Evolutionary conservation across 495 filamentous ascomycete species (phyloP), one percentile per base, ranked within the genome.

Genomic region (Schizothecium vesticola): DNA sequence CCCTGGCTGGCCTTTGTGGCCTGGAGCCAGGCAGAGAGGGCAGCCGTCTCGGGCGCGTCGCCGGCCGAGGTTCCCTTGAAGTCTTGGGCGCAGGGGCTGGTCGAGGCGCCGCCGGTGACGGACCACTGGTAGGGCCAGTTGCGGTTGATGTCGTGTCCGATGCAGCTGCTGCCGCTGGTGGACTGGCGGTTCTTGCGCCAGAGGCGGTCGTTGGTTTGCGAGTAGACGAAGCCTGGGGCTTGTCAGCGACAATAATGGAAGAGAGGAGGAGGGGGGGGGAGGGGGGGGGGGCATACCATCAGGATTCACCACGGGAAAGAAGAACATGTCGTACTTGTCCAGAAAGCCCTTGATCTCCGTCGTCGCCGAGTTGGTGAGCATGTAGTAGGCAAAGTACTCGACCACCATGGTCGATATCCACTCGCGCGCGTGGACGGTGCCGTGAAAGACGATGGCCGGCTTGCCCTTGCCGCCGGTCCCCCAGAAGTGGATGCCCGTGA

Each of bases 141-240:
- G 57, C 86, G 82, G 76, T 89, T 88, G 75, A 87, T 84, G 72
- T 88, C 86, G n/a, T 79, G 80, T n/a, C 86, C 87, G 28, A 87
- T 61, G 68, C 84, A 88, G 25, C 77, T 73, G 63, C 74, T 79
- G 58, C 79, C 80, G 2, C 72, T 63, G 36, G 75, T 79, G 3
- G 73, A 67, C 56, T 87, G 84, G 3, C 87, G 79, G 77, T 89
- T 89, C 74, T 89, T 89, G 69, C 87, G 82, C 87, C 87, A 89
- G 24, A 88, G 74, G 12, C 87, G 83, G 65, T 85, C 74, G 22
- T 63, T 82, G 36, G 83, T 84, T 69, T 89, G 87, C 0, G 83
- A 84, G 78, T 85, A 88, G 28, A 86, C 80, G 71, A 89, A 88
- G 59, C 83, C 70, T 71, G 31, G 10, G 26, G 9, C 11, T 21